Evolutionary conservation across 257 asterid genomes (phyloP).

Genomic region (Solanum pimpinellifolium): DNA sequence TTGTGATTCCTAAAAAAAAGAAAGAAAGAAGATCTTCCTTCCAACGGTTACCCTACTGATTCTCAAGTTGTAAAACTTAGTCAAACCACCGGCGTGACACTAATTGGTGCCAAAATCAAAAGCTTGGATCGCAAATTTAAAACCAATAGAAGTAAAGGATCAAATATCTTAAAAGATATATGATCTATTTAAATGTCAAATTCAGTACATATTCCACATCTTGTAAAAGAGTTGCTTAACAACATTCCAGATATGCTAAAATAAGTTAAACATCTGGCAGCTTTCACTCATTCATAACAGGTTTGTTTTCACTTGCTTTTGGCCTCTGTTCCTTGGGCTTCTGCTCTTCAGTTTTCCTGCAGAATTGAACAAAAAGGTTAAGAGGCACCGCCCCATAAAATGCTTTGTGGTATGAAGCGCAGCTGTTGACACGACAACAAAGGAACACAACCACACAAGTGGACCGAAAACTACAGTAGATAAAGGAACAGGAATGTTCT

Average conservation of each 20-base stretch:
- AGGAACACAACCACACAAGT: neutral
- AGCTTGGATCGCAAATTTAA: neutral
- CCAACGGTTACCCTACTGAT: neutral
- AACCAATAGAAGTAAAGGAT: neutral
- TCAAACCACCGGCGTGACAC: neutral
- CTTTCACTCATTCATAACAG: constrained; percentile 74
- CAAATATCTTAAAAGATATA: neutral
- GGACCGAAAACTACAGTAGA: neutral
- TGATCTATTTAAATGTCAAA: neutral
- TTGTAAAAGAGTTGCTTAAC: neutral
- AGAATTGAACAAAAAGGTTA: neutral
- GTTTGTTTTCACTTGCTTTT: constrained; percentile 89
- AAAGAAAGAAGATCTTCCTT: no score
- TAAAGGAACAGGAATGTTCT: neutral
- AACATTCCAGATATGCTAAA: neutral
- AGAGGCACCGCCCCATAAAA: neutral
- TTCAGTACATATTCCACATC: neutral
- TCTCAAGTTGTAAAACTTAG: neutral
- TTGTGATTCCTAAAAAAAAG: neutral
- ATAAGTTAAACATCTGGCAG: neutral
- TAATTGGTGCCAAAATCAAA: neutral
- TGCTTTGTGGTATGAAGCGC: neutral
- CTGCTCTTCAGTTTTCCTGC: constrained; percentile 92
- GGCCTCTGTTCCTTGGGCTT: constrained; percentile 94
- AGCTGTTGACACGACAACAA: neutral